Percentiles rank a stretch among this genome's conserved stretches.
Conservation (phyloP, 139 green algal species). For the Microglena sp. region DNA sequence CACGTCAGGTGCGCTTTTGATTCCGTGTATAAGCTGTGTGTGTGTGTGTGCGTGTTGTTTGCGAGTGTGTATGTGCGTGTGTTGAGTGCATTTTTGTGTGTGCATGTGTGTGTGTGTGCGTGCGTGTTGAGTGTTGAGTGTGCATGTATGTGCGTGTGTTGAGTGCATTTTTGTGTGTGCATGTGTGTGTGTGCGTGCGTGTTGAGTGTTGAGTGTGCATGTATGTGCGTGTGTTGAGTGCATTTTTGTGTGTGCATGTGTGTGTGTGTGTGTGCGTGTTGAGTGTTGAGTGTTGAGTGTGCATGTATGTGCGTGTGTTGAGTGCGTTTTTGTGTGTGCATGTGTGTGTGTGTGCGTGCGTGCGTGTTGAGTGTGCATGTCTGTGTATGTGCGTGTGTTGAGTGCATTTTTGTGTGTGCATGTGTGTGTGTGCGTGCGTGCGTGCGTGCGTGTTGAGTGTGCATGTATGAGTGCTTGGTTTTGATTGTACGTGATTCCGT, state of each 20-base stretch:
- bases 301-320: neutral
- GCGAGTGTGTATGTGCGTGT: too few species aligned
- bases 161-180: too few species aligned
- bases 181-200: neutral
- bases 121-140: neutral
- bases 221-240: neutral
- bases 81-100: too few species aligned
- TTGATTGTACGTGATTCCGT: neutral
- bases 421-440: neutral
- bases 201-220: neutral
- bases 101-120: neutral
- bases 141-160: neutral
- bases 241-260: neutral
- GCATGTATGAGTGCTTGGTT: neutral
- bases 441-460: neutral
- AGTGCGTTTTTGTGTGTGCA: neutral
- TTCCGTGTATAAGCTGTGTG: neutral
- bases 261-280: neutral
- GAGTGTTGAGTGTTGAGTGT: neutral
- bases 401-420: neutral
- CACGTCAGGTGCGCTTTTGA: neutral
- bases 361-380: neutral
- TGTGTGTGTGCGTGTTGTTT: neutral
- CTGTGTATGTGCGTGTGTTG: neutral
- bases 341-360: neutral